phyloP scores from a whole-genome alignment of 768 basidiomycete species.

The Pholiota microspora region DNA sequence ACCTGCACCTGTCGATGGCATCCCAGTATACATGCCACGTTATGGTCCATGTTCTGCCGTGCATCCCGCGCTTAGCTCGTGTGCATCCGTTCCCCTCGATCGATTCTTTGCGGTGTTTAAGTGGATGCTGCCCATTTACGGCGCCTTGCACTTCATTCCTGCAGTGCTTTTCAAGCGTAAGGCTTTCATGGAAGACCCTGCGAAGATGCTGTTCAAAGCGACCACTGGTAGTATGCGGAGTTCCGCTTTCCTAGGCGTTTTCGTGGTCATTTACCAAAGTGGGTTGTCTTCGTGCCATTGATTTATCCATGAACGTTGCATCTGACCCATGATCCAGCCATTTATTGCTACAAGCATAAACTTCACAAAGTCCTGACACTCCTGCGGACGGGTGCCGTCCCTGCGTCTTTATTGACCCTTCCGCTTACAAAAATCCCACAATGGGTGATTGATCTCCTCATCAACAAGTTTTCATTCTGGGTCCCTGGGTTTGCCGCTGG shows the following conservation, averaged over 20 bases:
- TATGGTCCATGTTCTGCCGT: conserved; percentile 70
- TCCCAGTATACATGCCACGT: conserved; percentile 39
- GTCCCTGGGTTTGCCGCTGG: conserved; percentile 72
- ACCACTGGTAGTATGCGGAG: conserved; percentile 75
- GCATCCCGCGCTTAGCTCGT: conserved; percentile 71
- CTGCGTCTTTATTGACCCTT: conserved; percentile 20
- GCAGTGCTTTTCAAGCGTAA: conserved; percentile 78
- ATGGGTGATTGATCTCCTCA: conserved; percentile 51
- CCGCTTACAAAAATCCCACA: conserved; percentile 41
- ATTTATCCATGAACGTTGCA: background rate
- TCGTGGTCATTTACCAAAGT: conserved; percentile 84
- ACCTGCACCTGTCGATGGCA: conserved; percentile 19
- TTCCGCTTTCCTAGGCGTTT: conserved; percentile 82
- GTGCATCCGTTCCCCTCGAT: conserved; percentile 55
- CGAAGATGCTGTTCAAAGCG: conserved; percentile 61
- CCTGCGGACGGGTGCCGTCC: conserved; percentile 20
- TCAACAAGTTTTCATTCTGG: conserved; percentile 73
- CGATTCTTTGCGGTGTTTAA: conserved; percentile 80
- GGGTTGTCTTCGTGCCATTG: conserved; percentile 20
- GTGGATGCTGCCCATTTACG: conserved; percentile 85
- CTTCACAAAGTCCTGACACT: conserved; percentile 47
- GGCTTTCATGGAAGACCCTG: conserved; percentile 63
- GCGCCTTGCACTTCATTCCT: conserved; percentile 88
- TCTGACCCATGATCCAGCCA: conserved; percentile 32
- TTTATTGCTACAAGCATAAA: conserved; percentile 67